Evolutionary conservation across 176 grass and related monocot genomes (phyloP).

Genomic region (Phyllostachys edulis): DNA sequence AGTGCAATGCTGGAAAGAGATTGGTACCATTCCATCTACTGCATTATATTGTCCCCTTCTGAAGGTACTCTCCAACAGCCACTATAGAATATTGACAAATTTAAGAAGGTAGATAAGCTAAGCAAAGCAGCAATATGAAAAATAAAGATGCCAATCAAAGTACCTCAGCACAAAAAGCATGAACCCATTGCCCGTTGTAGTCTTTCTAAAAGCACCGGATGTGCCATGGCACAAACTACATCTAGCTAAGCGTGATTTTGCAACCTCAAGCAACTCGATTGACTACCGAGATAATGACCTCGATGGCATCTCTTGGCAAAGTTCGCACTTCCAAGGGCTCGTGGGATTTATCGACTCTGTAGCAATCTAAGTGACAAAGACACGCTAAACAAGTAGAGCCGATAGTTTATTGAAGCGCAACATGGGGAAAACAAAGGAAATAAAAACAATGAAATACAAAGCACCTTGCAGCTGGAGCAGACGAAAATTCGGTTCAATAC

Average conservation of each 20-base stretch:
- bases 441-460: slow-evolving; percentile 3
- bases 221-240: slow-evolving; percentile 82
- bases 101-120: background rate
- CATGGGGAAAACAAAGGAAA: background rate
- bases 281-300: slow-evolving; percentile 32
- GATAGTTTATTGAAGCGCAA: slow-evolving; percentile 22
- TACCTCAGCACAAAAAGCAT: slow-evolving; percentile 99
- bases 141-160: slow-evolving; percentile 15
- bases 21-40: slow-evolving; percentile 79
- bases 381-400: slow-evolving; percentile 46
- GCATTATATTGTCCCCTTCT: slow-evolving; percentile 76
- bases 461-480: slow-evolving; percentile 88
- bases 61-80: slow-evolving; percentile 79
- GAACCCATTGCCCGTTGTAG: slow-evolving; percentile 81
- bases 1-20: slow-evolving; percentile 6
- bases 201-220: slow-evolving; percentile 82
- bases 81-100: slow-evolving; percentile 45
- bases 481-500: slow-evolving; percentile 85
- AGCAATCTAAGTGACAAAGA: slow-evolving; percentile 96
- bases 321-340: slow-evolving; percentile 86
- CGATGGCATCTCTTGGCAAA: slow-evolving; percentile 59
- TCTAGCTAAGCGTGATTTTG: slow-evolving; percentile 36
- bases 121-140: background rate
- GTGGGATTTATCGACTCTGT: slow-evolving; percentile 57
- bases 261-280: slow-evolving; percentile 41